Conservation (phyloP, 306 rosid species). For the Vigna angularis region DNA sequence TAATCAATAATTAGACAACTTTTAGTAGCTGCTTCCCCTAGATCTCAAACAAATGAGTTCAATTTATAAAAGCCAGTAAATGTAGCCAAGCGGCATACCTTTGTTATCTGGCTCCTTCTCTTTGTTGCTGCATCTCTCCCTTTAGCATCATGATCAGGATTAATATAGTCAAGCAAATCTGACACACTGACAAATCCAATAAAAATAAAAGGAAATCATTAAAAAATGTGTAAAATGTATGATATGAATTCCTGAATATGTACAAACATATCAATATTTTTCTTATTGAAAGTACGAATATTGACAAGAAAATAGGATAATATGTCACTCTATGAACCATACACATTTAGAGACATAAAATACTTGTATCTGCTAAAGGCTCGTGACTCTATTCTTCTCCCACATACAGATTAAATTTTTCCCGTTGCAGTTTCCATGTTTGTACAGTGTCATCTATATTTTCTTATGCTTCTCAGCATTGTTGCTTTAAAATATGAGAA, state of each 20-base stretch:
- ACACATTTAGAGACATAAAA: constrained; percentile 3
- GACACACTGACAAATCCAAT: constrained; percentile 77
- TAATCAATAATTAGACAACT: constrained; percentile 26
- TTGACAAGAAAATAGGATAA: constrained; percentile 29
- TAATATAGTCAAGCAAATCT: constrained; percentile 96
- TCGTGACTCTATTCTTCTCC: not conserved
- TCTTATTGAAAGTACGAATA: constrained; percentile 1
- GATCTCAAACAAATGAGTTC: constrained; percentile 23
- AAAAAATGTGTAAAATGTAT: not conserved
- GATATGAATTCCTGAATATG: not conserved
- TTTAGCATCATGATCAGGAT: constrained; percentile 76
- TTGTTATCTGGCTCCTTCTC: constrained; percentile 77
- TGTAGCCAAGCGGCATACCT: constrained; percentile 50
- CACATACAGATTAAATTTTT: constrained; percentile 10
- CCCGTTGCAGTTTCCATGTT: not conserved
- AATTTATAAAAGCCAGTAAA: constrained; percentile 31
- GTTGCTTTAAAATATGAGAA: not conserved
- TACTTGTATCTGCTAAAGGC: not conserved
- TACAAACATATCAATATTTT: constrained; percentile 5
- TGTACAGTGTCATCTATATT: constrained; percentile 2
- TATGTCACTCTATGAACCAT: not conserved
- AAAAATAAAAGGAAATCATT: constrained; percentile 25
- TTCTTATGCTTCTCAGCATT: constrained; percentile 33
- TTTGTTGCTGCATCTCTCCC: constrained; percentile 75
- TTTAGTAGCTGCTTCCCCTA: not conserved